A percentile compares a stretch with the other conserved stretches of the same genome.
phyloP scores from a whole-genome alignment of 2,329 filamentous ascomycete species.

The Monosporascus sp. region DNA sequence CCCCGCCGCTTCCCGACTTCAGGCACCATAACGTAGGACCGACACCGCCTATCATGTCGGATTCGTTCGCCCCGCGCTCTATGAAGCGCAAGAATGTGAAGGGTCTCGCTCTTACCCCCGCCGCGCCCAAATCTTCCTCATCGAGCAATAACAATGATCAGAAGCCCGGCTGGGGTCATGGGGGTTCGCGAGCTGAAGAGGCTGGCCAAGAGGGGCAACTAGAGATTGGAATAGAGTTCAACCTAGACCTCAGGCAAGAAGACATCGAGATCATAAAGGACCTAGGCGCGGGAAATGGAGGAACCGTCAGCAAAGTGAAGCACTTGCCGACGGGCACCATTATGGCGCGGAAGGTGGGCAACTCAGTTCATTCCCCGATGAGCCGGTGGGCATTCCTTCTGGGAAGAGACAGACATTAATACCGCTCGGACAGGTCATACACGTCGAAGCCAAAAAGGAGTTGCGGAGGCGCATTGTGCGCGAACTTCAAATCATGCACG shows the following conservation, averaged over 20 bases:
- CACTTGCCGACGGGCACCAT: slow-evolving; percentile 91
- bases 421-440: slow-evolving; percentile 67
- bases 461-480: slow-evolving; percentile 95
- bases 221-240: slow-evolving; percentile 97
- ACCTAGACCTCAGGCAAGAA: slow-evolving; percentile 83
- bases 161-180: slow-evolving; percentile 42
- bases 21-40: background rate
- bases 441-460: slow-evolving; percentile 96
- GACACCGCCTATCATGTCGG: slow-evolving; percentile 46
- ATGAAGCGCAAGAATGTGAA: slow-evolving; percentile 99
- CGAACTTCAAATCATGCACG: slow-evolving; percentile 96
- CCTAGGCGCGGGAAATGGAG: slow-evolving; percentile 91
- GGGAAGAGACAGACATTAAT: slow-evolving; percentile 1
- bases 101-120: slow-evolving; percentile 80
- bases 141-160: slow-evolving; percentile 62
- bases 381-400: background rate
- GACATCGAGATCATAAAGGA: slow-evolving; percentile 92
- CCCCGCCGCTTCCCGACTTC: background rate
- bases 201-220: slow-evolving; percentile 57
- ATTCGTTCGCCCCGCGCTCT: slow-evolving; percentile 63
- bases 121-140: slow-evolving; percentile 64
- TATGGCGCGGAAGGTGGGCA: slow-evolving; percentile 89
- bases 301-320: slow-evolving; percentile 96
- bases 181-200: slow-evolving; percentile 41
- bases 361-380: background rate